Evolutionary conservation across 2,329 filamentous ascomycete genomes (phyloP), one percentile per base, ranked within the genome.

Genomic region (Fusarium musae): DNA sequence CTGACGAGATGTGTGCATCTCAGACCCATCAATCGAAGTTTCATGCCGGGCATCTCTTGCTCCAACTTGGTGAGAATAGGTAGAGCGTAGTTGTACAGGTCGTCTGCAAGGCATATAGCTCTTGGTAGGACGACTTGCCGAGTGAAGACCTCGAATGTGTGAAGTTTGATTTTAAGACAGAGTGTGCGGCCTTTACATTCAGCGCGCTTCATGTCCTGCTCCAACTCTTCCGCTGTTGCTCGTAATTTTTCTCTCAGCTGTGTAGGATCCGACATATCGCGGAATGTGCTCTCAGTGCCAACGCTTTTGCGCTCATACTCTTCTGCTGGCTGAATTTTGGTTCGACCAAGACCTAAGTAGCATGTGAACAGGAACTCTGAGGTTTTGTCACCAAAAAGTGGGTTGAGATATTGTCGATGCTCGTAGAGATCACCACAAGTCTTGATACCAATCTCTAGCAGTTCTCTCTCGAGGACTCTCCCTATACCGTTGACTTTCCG

Each of bases 401-500:
- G 91, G 19, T 89, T 87, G 7, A 98, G 82, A 70, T 92, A 91
- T 23, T 92, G 91, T 13, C 96, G 89, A 30, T 96, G 88, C 0
- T 86, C 83, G 78, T 95, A 97, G 9, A 98, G 93, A 74, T 98
- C 94, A 5, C 94, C 95, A 78, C 95, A 98, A 0, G 91, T 96
- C 79, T 93, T 93, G 77, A 98, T 88, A 0, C 95, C 95, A 50
- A 98, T 91, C 8, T 96, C 94, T 49, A 93, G 90, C 4, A 99
- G 88, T 80, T 99, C 94, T 63, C 96, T 90, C 82, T 98, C 96
- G 69, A 98, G 92, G 0, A 98, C 96, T 28, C 96, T 90, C 0
- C 96, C 96, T n/a, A 99, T 89, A 2, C 96, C 96, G 74, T 98
- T 98, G 47, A 98, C 93, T 79, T 98, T 98, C 39, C 96, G 89